Evolutionary conservation across 768 basidiomycete genomes (phyloP), one percentile per base, ranked within the genome.

Genomic region (Rhizopogon sp.): DNA sequence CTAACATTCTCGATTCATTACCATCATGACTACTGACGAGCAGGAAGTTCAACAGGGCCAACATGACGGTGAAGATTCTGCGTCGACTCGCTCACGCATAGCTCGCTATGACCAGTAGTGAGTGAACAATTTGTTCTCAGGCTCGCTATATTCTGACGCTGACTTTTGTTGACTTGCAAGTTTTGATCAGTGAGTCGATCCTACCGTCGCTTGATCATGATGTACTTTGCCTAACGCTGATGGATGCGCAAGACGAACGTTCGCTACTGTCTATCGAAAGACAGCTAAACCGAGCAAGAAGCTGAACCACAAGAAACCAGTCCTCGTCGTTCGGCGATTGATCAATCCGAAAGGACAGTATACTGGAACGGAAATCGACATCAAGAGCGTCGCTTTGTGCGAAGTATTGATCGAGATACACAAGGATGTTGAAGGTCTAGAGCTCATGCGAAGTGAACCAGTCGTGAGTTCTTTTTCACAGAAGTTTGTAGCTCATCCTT

Each of bases 251-350:
- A 40, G 39, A 7, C 39, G 39, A 40, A 40, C 39, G 16, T 40
- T 40, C 39, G 6, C 39, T 6, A 40, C 16, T 40, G 39, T 40
- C 5, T n/a, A 40, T 40, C 39, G 39, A 40, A 40, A 40, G 39
- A 40, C 39, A 17, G n/a, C 16, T 40, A 40, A 40, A 40, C 39
- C 39, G 16, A 40, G 31, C 25, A 43, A 46, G 51, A 60, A 60
- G 39, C 13, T 57, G 2, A 57, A 52, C 41, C 53, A 56, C 39
- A 62, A 63, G 41, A 66, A 68, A 29, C 54, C 54, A 10, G 63
- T 61, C 14, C 50, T 68, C 11, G 43, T 64, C n/a, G 60, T 66
- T 41, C 51, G 64, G 10, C 64, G 66, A 17, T 17, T 56, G 3
- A 65, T 68, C 25, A 11, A 40, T 40, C 1, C n/a, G 6, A 40